Conservation (phyloP, 202 grass and related monocot species). For the Digitaria exilis region DNA sequence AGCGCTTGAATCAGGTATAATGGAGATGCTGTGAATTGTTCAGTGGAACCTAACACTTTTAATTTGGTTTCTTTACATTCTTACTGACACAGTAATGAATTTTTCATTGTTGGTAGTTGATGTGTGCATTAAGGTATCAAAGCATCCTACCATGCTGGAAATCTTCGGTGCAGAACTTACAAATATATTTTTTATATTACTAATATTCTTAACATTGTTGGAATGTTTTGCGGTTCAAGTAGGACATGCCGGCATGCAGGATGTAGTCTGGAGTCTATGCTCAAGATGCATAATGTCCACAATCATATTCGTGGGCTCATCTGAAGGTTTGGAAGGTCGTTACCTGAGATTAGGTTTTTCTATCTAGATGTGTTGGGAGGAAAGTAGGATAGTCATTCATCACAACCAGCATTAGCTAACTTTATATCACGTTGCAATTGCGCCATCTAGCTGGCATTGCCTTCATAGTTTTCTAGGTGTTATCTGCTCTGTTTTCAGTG, state of each 20-base stretch:
- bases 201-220: conserved; percentile 34
- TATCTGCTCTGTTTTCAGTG: background rate
- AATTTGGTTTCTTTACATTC: conserved; percentile 37
- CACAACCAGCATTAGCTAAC: background rate
- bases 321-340: conserved; percentile 32
- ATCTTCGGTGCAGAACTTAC: background rate
- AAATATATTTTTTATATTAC: conserved; percentile 15
- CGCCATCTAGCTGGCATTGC: background rate
- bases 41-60: conserved; percentile 12
- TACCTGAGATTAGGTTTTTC: conserved; percentile 31
- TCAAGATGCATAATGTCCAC: conserved; percentile 42
- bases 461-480: conserved; percentile 6
- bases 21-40: conserved; percentile 35
- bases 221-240: conserved; percentile 42
- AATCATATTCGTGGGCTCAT: conserved; percentile 15
- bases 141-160: conserved; percentile 27
- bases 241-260: conserved; percentile 40
- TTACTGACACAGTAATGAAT: conserved; percentile 26
- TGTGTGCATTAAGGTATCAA: conserved; percentile 12
- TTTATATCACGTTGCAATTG: background rate
- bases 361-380: background rate
- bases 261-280: conserved; percentile 44
- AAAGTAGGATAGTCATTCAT: conserved; percentile 26
- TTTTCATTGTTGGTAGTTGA: conserved; percentile 29
- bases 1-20: conserved; percentile 51